Evolutionary conservation across 2,329 filamentous ascomycete genomes (phyloP).

Genomic region (Aspergillus chevalieri): DNA sequence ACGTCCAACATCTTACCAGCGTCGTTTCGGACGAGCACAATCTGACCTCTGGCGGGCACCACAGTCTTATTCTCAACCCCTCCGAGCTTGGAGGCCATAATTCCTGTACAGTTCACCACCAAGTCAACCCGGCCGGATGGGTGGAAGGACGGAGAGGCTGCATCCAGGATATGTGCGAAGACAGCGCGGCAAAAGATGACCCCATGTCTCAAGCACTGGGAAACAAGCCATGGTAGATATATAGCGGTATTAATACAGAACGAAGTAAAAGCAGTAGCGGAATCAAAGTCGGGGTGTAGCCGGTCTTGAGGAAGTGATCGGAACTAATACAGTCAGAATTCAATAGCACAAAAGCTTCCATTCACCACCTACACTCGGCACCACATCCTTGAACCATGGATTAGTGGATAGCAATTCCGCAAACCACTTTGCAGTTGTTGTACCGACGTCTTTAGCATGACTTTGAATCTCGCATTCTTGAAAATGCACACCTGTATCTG

Average conservation of each 20-base stretch:
- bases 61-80: slow-evolving; percentile 74
- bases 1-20: slow-evolving; percentile 60
- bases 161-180: slow-evolving; percentile 64
- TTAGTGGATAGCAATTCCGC: slow-evolving; percentile 58
- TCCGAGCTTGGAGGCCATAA: slow-evolving; percentile 65
- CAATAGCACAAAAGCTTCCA: background rate
- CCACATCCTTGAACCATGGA: slow-evolving; percentile 64
- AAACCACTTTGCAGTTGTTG: slow-evolving; percentile 51
- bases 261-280: slow-evolving; percentile 67
- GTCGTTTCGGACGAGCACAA: slow-evolving; percentile 73
- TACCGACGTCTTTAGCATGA: slow-evolving; percentile 57
- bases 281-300: slow-evolving; percentile 60
- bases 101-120: slow-evolving; percentile 75
- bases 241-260: slow-evolving; percentile 84
- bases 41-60: slow-evolving; percentile 76
- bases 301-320: slow-evolving; percentile 50
- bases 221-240: slow-evolving; percentile 76
- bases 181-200: slow-evolving; percentile 58
- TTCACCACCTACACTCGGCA: slow-evolving; percentile 52
- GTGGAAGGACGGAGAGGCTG: slow-evolving; percentile 47
- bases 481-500: slow-evolving; percentile 71
- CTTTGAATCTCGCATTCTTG: slow-evolving; percentile 52
- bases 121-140: slow-evolving; percentile 53
- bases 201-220: slow-evolving; percentile 67
- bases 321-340: slow-evolving; percentile 41